A percentile compares a stretch with the other conserved stretches of the same genome.
Evolutionary conservation across 1,284 basidiomycete species (phyloP).

Genomic region (Malassezia equina): DNA sequence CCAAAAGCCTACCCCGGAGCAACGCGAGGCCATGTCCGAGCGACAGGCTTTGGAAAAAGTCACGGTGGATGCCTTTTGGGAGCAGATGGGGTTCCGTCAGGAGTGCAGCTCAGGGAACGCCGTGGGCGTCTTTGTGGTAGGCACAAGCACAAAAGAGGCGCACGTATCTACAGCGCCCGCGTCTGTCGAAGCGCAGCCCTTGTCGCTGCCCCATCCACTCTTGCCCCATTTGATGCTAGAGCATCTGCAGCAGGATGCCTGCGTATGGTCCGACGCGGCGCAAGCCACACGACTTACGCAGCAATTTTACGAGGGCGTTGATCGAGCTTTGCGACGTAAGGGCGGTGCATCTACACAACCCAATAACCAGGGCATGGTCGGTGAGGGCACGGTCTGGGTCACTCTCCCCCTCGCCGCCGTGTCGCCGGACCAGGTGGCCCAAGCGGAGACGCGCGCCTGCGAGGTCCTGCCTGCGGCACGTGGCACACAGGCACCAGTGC

Average conservation of each 20-base stretch:
- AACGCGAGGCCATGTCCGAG: constrained; percentile 30
- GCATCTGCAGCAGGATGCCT: constrained; percentile 34
- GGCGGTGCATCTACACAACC: constrained; percentile 13
- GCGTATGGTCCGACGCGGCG: constrained; percentile 27
- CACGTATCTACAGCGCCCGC: background rate
- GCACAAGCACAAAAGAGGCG: constrained; percentile 17
- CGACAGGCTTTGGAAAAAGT: constrained; percentile 33
- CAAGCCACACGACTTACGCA: constrained; percentile 22
- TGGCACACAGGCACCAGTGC: background rate
- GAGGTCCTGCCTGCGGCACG: background rate
- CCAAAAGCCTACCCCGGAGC: constrained; percentile 15
- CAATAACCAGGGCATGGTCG: background rate
- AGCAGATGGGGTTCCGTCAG: constrained; percentile 43
- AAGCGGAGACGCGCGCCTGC: background rate
- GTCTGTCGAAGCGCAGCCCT: constrained; percentile 19
- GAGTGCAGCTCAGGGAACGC: constrained; percentile 45
- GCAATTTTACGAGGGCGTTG: constrained; percentile 25
- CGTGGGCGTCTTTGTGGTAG: constrained; percentile 38
- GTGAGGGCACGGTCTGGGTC: background rate
- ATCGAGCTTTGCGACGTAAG: constrained; percentile 26
- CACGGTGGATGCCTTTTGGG: constrained; percentile 40
- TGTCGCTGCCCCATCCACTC: constrained; percentile 27
- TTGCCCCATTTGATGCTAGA: constrained; percentile 30
- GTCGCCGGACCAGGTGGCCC: background rate
- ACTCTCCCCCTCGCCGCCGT: background rate